These are phyloP conservation scores for Irpex sp. DNA, from an alignment of 1,284 basidiomycete genomes.

Conservation along the genomic window DNA sequence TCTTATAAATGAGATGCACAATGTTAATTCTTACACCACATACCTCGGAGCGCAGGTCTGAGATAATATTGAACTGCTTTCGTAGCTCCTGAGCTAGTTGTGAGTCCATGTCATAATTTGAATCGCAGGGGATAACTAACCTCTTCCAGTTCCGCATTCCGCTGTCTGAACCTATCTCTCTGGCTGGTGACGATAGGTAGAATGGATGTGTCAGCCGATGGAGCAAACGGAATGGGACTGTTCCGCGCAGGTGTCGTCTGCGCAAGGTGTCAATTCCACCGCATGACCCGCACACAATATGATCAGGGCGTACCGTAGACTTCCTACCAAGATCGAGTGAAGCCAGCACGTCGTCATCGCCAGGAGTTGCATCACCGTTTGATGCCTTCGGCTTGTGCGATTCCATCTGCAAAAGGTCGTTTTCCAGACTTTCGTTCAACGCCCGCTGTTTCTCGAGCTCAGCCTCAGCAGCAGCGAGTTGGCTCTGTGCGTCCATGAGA, in stretches of 20 bases:
- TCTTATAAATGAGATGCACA: not conserved
- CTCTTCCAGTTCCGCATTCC: conserved; percentile 96
- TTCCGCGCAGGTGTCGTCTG: conserved; percentile 33
- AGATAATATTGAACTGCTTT: conserved; percentile 90
- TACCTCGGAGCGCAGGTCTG: conserved; percentile 86
- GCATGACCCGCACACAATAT: not conserved
- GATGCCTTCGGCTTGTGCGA: conserved; percentile 35
- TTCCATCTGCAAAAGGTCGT: conserved; percentile 83
- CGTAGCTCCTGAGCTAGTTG: conserved; percentile 70
- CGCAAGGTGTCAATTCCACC: conserved; percentile 32
- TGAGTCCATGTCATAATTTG: not conserved
- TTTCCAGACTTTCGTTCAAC: conserved; percentile 89
- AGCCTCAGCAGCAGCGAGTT: conserved; percentile 53
- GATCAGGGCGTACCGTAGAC: conserved; percentile 19
- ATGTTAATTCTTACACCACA: not conserved
- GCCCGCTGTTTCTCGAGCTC: conserved; percentile 77
- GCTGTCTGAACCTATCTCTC: conserved; percentile 90
- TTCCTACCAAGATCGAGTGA: conserved; percentile 71
- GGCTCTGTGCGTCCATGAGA: conserved; percentile 54
- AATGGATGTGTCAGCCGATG: conserved; percentile 85
- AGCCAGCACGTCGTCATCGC: conserved; percentile 48
- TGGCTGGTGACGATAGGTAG: conserved; percentile 96
- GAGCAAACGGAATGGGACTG: conserved; percentile 65
- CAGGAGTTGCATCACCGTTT: conserved; percentile 14
- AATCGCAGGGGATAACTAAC: conserved; percentile 31